phyloP scores from a whole-genome alignment of 331 rosid genomes.

The Dryas integrifolia region DNA sequence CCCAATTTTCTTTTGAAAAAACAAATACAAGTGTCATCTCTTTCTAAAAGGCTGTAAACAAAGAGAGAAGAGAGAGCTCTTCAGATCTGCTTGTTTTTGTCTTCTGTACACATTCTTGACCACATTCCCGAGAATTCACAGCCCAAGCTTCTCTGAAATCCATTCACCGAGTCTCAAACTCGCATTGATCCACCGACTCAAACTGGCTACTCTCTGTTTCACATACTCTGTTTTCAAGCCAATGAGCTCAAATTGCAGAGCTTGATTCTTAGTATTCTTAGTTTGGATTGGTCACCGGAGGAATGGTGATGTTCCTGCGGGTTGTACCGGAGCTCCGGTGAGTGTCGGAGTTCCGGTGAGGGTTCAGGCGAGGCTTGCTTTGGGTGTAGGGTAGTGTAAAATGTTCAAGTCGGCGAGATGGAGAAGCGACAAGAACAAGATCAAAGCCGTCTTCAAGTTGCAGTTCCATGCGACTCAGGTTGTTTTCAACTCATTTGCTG shows the following conservation, averaged over 20 bases:
- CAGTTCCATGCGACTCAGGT: slow-evolving; percentile 87
- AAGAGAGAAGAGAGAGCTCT: slow-evolving; percentile 29
- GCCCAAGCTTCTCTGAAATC: slow-evolving; percentile 16
- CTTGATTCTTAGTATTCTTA: slow-evolving; percentile 8
- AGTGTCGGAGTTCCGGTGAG: slow-evolving; percentile 35
- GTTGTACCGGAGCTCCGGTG: slow-evolving; percentile 27
- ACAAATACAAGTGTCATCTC: slow-evolving; percentile 23
- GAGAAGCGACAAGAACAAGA: slow-evolving; percentile 80
- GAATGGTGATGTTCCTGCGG: slow-evolving; percentile 27
- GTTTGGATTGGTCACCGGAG: slow-evolving; percentile 30
- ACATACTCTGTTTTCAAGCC: slow-evolving; percentile 5
- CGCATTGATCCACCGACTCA: slow-evolving; percentile 30
- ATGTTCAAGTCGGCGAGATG: slow-evolving; percentile 92
- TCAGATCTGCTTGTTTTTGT: slow-evolving; percentile 51
- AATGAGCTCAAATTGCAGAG: slow-evolving; percentile 30
- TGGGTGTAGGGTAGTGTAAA: slow-evolving; percentile 21
- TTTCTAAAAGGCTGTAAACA: background rate
- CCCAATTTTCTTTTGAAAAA: slow-evolving; percentile 11
- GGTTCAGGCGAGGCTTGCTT: slow-evolving; percentile 21
- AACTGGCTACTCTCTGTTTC: slow-evolving; percentile 14
- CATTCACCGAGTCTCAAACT: slow-evolving; percentile 3
- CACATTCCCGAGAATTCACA: slow-evolving; percentile 17
- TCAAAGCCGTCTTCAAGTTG: slow-evolving; percentile 74
- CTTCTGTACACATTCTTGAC: slow-evolving; percentile 7
- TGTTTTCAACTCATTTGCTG: slow-evolving; percentile 7